A percentile compares a stretch with the other conserved stretches of the same genome.
These are phyloP conservation scores for Nakataea oryzae DNA, from an alignment of 2,329 filamentous ascomycete species.

Conservation along the genomic window DNA sequence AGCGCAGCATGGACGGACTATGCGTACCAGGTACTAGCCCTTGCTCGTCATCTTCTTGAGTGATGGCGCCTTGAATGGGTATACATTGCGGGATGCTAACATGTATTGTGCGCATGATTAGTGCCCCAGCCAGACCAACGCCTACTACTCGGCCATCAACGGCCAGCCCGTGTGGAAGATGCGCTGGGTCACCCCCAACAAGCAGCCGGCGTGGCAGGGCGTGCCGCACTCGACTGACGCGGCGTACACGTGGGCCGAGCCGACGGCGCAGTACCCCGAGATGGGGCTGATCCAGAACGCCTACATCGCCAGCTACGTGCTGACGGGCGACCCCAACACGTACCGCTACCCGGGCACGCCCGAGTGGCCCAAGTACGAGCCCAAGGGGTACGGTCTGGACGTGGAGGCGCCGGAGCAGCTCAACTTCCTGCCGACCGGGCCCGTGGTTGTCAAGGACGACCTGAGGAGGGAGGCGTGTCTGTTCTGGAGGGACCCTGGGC, in stretches of 20 bases:
- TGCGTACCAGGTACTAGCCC: slow-evolving; percentile 31
- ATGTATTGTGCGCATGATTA: not conserved
- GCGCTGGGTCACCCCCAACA: not conserved
- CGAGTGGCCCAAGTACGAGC: slow-evolving; percentile 27
- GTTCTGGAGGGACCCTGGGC: slow-evolving; percentile 1
- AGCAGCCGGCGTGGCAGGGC: not conserved
- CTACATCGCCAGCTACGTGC: slow-evolving; percentile 69
- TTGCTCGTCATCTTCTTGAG: not conserved
- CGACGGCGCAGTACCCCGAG: slow-evolving; percentile 1
- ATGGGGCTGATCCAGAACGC: slow-evolving; percentile 29
- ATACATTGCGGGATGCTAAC: too few species aligned
- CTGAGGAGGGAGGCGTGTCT: not conserved
- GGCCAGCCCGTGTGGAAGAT: not conserved
- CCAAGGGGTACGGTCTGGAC: not conserved
- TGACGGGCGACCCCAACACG: slow-evolving; percentile 53
- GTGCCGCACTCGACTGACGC: slow-evolving; percentile 1
- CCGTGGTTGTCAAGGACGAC: not conserved
- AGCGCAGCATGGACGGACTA: slow-evolving; percentile 45
- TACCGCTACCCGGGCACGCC: slow-evolving; percentile 33
- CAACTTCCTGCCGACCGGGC: not conserved
- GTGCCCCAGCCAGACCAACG: not conserved
- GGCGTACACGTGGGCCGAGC: slow-evolving; percentile 2
- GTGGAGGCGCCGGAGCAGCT: not conserved
- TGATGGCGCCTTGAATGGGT: too few species aligned
- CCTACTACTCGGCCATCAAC: not conserved